These are phyloP conservation scores for Tolypocladium cylindrosporum DNA, from an alignment of 2,329 filamentous ascomycete genomes.

Conservation along the genomic window DNA sequence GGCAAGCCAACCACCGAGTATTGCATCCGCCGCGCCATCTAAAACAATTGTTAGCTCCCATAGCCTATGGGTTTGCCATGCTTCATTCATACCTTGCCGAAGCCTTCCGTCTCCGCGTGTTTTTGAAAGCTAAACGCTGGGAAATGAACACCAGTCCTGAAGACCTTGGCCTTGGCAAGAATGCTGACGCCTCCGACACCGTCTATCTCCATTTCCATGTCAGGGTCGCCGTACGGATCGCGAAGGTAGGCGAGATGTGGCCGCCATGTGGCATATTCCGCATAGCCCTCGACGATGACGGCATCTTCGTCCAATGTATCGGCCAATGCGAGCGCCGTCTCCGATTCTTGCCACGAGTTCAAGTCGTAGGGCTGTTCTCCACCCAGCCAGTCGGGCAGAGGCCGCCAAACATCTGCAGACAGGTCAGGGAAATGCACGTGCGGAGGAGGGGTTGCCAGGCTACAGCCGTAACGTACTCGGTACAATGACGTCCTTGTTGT, in stretches of 20 bases:
- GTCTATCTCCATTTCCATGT: slow-evolving; percentile 99
- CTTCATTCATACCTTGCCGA: slow-evolving; percentile 71
- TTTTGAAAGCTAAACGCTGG: slow-evolving; percentile 98
- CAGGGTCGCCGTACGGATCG: slow-evolving; percentile 92
- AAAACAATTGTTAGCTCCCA: not conserved
- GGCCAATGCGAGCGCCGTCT: slow-evolving; percentile 85
- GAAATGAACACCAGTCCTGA: slow-evolving; percentile 91
- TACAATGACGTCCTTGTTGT: slow-evolving; percentile 98
- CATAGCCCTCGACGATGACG: slow-evolving; percentile 97
- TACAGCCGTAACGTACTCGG: slow-evolving; percentile 60
- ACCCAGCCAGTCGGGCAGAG: slow-evolving; percentile 96
- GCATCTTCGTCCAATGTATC: slow-evolving; percentile 96
- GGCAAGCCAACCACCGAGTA: slow-evolving; percentile 92
- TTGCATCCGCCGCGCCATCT: slow-evolving; percentile 97
- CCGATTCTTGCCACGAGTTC: slow-evolving; percentile 99
- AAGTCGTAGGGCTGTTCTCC: slow-evolving; percentile 97
- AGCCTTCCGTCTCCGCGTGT: slow-evolving; percentile 95
- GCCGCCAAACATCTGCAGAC: slow-evolving; percentile 82
- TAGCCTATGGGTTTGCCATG: not conserved
- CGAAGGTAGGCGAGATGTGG: slow-evolving; percentile 94
- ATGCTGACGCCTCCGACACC: slow-evolving; percentile 97
- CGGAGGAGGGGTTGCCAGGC: not conserved
- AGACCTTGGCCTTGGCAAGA: slow-evolving; percentile 89
- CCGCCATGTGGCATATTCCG: slow-evolving; percentile 96
- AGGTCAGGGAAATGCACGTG: slow-evolving; percentile 11